These are phyloP conservation scores for Phytopythium boreale DNA, from an alignment of 352 stramenopile species.

Conservation along the genomic window DNA sequence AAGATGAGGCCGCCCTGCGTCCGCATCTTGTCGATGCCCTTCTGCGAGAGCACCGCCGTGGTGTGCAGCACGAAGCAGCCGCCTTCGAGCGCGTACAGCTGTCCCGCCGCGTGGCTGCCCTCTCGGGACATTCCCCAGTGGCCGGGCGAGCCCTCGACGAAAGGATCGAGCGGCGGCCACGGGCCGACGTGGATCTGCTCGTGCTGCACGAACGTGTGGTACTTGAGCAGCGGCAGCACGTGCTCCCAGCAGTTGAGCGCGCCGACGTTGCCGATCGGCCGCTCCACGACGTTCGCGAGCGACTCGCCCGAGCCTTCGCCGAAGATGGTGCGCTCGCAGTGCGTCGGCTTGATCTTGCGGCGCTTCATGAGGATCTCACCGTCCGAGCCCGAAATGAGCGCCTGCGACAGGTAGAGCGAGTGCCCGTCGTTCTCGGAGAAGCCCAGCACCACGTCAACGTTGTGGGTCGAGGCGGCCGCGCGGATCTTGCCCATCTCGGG, in stretches of 20 bases:
- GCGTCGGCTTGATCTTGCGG: conserved; percentile 25
- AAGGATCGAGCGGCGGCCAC: conserved; percentile 20
- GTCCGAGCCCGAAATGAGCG: conserved; percentile 13
- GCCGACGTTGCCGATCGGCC: conserved; percentile 17
- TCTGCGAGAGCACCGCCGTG: conserved; percentile 11
- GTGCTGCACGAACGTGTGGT: conserved; percentile 21
- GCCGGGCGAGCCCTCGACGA: conserved; percentile 12
- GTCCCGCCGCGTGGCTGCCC: conserved; percentile 9
- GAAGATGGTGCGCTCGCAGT: conserved; percentile 20
- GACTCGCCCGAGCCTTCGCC: conserved; percentile 16
- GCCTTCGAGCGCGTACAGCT: conserved; percentile 15
- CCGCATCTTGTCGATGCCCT: conserved; percentile 12
- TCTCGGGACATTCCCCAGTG: conserved; percentile 22
- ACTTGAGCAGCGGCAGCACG: conserved; percentile 20
- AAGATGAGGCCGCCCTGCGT: conserved; percentile 8
- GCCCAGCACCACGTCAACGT: conserved; percentile 21
- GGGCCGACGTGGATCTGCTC: conserved; percentile 19
- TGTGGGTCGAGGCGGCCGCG: conserved; percentile 15
- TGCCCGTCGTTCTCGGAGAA: conserved; percentile 30
- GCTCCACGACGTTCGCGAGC: conserved; percentile 22
- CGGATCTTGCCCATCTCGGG: conserved; percentile 22
- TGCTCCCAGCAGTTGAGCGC: conserved; percentile 23
- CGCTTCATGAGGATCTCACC: conserved; percentile 23
- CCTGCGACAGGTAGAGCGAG: conserved; percentile 24
- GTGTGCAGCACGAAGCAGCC: conserved; percentile 19